Percentiles rank a stretch among this genome's conserved stretches.
Evolutionary conservation across 2,329 filamentous ascomycete species (phyloP).

Genomic region (Claviceps lovelessii): DNA sequence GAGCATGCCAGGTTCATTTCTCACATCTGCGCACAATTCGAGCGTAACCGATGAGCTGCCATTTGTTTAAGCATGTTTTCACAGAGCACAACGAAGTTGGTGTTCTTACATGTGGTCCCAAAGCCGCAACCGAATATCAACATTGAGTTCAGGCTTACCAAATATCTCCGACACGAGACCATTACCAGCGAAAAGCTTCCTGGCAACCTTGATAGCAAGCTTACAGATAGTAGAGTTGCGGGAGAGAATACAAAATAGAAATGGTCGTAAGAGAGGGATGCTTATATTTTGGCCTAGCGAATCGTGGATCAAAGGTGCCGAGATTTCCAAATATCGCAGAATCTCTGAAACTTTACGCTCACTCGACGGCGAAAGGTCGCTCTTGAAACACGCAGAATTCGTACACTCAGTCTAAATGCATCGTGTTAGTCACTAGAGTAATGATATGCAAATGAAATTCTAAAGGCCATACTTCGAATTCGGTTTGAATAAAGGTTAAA

Average conservation of each 20-base stretch:
- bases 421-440: not conserved
- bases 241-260: constrained; percentile 40
- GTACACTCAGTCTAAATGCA: constrained; percentile 1
- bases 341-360: constrained; percentile 21
- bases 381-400: constrained; percentile 8
- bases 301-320: constrained; percentile 17
- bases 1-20: constrained; percentile 26
- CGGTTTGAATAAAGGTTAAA: constrained; percentile 36
- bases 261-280: constrained; percentile 30
- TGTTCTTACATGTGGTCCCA: constrained; percentile 39
- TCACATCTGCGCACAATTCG: constrained; percentile 34
- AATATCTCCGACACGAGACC: constrained; percentile 15
- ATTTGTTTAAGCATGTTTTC: not conserved
- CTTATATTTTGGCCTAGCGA: constrained; percentile 12
- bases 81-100: not conserved
- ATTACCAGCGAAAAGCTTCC: constrained; percentile 28
- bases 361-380: constrained; percentile 14
- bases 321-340: constrained; percentile 42
- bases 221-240: constrained; percentile 34
- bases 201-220: constrained; percentile 33
- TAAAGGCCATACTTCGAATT: not conserved
- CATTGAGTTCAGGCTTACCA: constrained; percentile 12
- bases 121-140: constrained; percentile 25
- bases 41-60: constrained; percentile 25
- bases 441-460: not conserved